Evolutionary conservation across 257 asterid genomes (phyloP), one percentile per base, ranked within the genome.

Genomic region (Ophiorrhiza pumila): DNA sequence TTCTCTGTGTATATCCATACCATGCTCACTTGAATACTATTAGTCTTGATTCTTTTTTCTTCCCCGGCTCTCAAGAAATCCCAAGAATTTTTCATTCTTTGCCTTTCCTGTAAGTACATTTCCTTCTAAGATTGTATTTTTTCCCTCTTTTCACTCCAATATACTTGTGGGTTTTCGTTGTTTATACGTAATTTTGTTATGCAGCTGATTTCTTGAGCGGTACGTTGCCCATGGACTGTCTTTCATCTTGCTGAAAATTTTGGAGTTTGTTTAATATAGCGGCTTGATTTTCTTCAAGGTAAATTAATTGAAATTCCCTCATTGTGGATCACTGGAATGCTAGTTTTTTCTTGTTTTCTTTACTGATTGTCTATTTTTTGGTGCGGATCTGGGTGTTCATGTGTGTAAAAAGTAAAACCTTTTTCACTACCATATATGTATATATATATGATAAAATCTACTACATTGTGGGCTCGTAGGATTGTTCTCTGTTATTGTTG

Each of bases 81-180:
- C 86, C 82, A 66, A 74, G 83, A 77, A 77, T 87, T 82, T 85
- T 77, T 71, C 79, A 65, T 85, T 56, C 95, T 82, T 92, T 82
- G 81, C 84, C 41, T 83, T 79, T 78, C 80, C 79, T 79, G 96
- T 89, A 84, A 84, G 96, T 83, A 73, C 80, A 56, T 47, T 75
- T 72, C 43, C 56, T 76, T 65, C 71, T 27, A 10, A 22, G 47
- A 57, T 20, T 55, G 5, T 41, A 32, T 27, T 17, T 65, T 68
- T 62, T 34, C 41, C 37, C 69, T 12, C 3, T 79, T 76, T 29
- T 23, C 53, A 31, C 6, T 23, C 64, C 35, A 29, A 42, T 43
- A 18, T 31, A 29, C 67, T 23, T 25, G 45, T 71, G 66, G 78
- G 43, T 15, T 64, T 75, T 27, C 8, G 27, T 31, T 31, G 15